These are phyloP conservation scores for Isatis lusitanica DNA, from an alignment of 441 rosid genomes.

Conservation along the genomic window DNA sequence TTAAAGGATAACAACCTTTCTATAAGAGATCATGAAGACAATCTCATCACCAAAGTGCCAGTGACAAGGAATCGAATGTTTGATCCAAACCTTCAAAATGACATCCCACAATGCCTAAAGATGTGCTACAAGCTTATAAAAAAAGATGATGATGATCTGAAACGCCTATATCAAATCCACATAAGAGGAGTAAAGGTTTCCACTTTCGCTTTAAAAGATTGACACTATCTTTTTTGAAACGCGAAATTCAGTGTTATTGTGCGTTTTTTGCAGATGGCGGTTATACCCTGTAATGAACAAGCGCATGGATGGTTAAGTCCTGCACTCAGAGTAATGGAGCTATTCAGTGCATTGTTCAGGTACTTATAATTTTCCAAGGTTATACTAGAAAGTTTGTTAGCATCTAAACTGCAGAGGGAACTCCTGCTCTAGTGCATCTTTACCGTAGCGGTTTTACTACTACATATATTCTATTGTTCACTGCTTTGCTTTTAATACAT, in stretches of 20 bases:
- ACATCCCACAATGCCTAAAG: too few relatives aligned
- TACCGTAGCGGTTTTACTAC: conserved; percentile 4
- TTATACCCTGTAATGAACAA: conserved; percentile 72
- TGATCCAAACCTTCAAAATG: too few relatives aligned
- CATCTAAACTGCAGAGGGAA: neutral
- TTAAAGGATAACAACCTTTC: too few relatives aligned
- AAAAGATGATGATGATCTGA: too few relatives aligned
- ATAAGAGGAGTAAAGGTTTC: too few relatives aligned
- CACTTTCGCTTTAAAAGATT: too few relatives aligned
- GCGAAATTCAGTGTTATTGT: neutral
- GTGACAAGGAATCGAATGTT: too few relatives aligned
- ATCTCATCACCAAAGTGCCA: too few relatives aligned
- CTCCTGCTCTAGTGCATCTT: conserved; percentile 5
- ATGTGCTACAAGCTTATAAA: too few relatives aligned
- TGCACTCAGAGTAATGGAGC: conserved; percentile 79
- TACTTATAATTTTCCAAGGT: conserved; percentile 16
- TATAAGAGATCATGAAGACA: too few relatives aligned
- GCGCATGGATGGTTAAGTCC: conserved; percentile 96
- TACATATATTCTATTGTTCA: neutral
- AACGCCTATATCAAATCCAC: too few relatives aligned
- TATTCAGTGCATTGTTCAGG: conserved; percentile 88
- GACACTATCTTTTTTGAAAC: too few relatives aligned
- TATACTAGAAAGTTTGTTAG: conserved; percentile 10
- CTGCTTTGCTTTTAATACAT: conserved; percentile 8
- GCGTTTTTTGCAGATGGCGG: conserved; percentile 64